These are phyloP conservation scores for Diaporthe citri DNA, from an alignment of 2,329 filamentous ascomycete genomes.

Conservation along the genomic window DNA sequence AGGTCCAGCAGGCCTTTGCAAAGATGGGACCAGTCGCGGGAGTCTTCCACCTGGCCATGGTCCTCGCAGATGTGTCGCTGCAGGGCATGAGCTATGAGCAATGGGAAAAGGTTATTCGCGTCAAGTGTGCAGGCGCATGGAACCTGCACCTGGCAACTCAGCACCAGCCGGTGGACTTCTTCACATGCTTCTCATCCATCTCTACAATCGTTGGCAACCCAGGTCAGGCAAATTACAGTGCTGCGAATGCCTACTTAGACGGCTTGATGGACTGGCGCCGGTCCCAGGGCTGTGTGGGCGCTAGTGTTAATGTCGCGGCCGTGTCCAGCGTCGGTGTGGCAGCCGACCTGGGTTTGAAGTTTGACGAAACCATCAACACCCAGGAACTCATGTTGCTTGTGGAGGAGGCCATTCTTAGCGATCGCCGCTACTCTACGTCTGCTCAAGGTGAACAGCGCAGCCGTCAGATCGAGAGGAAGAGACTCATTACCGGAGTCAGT, in stretches of 20 bases:
- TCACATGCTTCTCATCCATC: slow-evolving; percentile 50
- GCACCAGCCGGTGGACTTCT: slow-evolving; percentile 44
- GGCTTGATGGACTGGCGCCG: slow-evolving; percentile 43
- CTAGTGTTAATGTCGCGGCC: slow-evolving; percentile 21
- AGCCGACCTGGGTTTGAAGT: neutral
- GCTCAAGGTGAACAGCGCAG: neutral
- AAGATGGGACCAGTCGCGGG: slow-evolving; percentile 22
- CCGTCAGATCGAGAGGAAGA: neutral
- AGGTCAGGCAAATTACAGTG: slow-evolving; percentile 57
- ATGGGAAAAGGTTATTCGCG: slow-evolving; percentile 15
- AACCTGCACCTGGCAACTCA: slow-evolving; percentile 20
- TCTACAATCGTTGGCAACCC: slow-evolving; percentile 45
- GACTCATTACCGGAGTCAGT: neutral
- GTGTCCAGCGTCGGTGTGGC: slow-evolving; percentile 23
- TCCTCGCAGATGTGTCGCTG: slow-evolving; percentile 16
- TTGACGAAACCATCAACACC: slow-evolving; percentile 25
- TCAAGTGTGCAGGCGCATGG: slow-evolving; percentile 16
- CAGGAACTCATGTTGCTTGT: slow-evolving; percentile 23
- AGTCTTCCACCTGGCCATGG: slow-evolving; percentile 34
- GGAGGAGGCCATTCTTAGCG: slow-evolving; percentile 17
- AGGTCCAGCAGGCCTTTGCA: slow-evolving; percentile 1
- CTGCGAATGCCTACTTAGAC: slow-evolving; percentile 56
- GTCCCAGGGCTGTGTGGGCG: neutral
- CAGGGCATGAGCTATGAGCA: slow-evolving; percentile 19
- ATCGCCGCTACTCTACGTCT: neutral